Evolutionary conservation across 495 filamentous ascomycete species (phyloP), one percentile per base, ranked within the genome.

Genomic region (Podospora pseudocomata): DNA sequence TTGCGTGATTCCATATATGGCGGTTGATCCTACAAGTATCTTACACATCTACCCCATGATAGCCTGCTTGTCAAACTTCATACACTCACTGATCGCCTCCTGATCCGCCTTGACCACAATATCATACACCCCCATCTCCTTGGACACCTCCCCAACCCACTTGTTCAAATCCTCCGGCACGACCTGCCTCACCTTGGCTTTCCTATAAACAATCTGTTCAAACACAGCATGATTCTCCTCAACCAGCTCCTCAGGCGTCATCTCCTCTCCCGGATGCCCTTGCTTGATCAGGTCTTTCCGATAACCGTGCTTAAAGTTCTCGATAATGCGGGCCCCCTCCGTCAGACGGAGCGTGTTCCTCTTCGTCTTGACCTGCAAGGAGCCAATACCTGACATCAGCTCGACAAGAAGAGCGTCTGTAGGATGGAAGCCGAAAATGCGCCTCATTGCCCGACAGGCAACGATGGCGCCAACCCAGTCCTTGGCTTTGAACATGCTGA

Each of bases 391-490:
- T 16, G 79, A 44, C 19, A 75, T 69, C 54, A 83, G 67, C 70
- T 83, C 81, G 27, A 84, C 70, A 15, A 80, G 75, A 26, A 83
- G 69, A 54, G 77, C 63, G 54, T 81, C 78, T 2, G 80, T 67
- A 27, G 82, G 82, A 44, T 73, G 70, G 70, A 86, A 86, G 23
- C 79, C 79, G 68, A 91, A 90, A 0, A 79, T 66, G 20, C 82
- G 73, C 65, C 76, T 79, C 78, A 92, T 79, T 1, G 83, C 80
- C 60, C 85, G 83, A 0, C 88, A 80, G 2, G 88, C 87, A 20
- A 91, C 81, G 18, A 92, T 80, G 26, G 86, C 86, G 58, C 89
- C 90, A 5, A 70, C 58, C 67, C 73, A 77, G 65, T 84, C 82
- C n/a, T 71, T 68, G 5, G 78, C 65, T 68, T 82, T 82, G 64